Percentiles rank a stretch among this genome's conserved stretches.
phyloP scores from a whole-genome alignment of 352 stramenopile species.

The Achlya hypogyna region DNA sequence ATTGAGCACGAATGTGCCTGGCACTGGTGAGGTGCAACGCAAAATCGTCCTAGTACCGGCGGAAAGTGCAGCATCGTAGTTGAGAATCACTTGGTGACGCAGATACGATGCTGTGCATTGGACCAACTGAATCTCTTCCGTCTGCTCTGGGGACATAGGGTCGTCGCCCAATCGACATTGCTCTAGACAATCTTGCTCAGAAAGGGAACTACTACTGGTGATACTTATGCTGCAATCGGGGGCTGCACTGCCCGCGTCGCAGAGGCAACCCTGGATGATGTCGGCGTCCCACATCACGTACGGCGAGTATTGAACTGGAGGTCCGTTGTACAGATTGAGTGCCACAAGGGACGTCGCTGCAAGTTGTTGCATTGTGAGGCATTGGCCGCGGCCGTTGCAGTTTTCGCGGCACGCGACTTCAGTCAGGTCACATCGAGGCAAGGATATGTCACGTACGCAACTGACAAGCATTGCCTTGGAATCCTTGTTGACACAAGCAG shows the following conservation, averaged over 20 bases:
- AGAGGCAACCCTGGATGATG: slow-evolving; percentile 65
- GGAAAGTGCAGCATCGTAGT: slow-evolving; percentile 29
- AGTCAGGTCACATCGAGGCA: background rate
- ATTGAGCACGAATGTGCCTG: slow-evolving; percentile 34
- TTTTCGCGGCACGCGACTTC: slow-evolving; percentile 36
- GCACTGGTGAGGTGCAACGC: background rate
- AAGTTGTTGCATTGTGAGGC: slow-evolving; percentile 55
- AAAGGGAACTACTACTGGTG: background rate
- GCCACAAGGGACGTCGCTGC: slow-evolving; percentile 41
- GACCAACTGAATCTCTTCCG: slow-evolving; percentile 56
- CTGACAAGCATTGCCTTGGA: slow-evolving; percentile 61
- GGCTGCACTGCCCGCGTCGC: slow-evolving; percentile 49
- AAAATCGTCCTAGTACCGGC: background rate
- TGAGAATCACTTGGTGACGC: slow-evolving; percentile 43
- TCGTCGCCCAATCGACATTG: slow-evolving; percentile 57
- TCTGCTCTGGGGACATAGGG: slow-evolving; percentile 44
- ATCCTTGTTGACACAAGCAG: slow-evolving; percentile 78
- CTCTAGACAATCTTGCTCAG: slow-evolving; percentile 17
- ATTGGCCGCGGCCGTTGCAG: slow-evolving; percentile 46
- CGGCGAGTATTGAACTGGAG: slow-evolving; percentile 33
- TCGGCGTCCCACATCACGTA: slow-evolving; percentile 60
- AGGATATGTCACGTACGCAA: slow-evolving; percentile 4
- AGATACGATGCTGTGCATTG: slow-evolving; percentile 49
- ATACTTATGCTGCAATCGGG: slow-evolving; percentile 39
- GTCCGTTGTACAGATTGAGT: slow-evolving; percentile 40